Base-by-base conservation (phyloP, 441 rosid genomes). In the Adansonia rubrostipa region DNA sequence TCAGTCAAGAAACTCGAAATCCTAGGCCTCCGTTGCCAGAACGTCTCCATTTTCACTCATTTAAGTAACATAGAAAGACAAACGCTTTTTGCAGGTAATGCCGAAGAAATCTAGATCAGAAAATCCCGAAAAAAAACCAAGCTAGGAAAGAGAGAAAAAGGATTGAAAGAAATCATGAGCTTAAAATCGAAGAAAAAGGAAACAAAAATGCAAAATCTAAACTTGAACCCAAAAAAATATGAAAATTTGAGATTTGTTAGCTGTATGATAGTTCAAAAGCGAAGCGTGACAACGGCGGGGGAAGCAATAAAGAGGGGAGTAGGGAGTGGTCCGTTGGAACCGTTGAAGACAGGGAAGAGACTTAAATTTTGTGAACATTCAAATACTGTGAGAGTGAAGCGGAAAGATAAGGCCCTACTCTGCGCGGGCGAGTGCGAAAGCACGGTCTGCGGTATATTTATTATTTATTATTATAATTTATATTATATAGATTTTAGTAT, bases 41-140 rank as follows among this genome's bases (percentile, higher is more conserved):
- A 82, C 22, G 62, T 75, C 81, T 89, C 91, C 98, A 92, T 90
- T 79, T 77, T 78, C 74, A 76, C 74, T 82, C 88, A 83, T 82
- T 71, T 6, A 50, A 44, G 28, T 56, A 62, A 83, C 53, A 13
- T 36, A 11, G 7, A 61, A 22, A 10, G 0, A 24, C 33, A 24
- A 61, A 22, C 9, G 19, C 40, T 61, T 61, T 8, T 45, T 0
- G 63, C 58, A 22, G n/a, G 61, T 65, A 78, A 83, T 63, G 68
- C 74, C 45, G 42, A 72, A 76, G 83, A 81, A 85, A 79, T 58
- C 75, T 70, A 82, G 84, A 84, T 84, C 80, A 81, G 53, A 71
- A 84, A 50, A 82, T 71, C 74, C 73, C 62, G 80, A 79, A 71
- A 33, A 71, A 22, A 48, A 61, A 77, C 14, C 17, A 75, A 54